Base-by-base conservation (phyloP, 495 filamentous ascomycete genomes). In the Bombardia bombarda region DNA sequence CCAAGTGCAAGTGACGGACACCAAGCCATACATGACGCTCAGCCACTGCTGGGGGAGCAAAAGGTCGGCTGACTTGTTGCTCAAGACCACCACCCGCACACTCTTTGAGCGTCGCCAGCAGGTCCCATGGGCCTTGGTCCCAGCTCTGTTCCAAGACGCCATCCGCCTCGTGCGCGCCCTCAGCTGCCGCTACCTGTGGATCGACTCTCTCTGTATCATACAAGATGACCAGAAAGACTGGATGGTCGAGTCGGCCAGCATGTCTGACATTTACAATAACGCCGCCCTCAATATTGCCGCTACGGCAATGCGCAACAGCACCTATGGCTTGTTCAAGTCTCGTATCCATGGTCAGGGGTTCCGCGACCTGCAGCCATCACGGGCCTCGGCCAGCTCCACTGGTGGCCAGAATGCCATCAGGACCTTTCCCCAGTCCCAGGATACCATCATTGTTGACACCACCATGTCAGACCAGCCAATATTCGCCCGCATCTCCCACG, bases 161-260 rank as follows among this genome's bases (percentile, higher is more conserved):
- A 38, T 54, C 20, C 21, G 10, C 2, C 16, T 51, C 8, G 45
- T 45, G 1, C 10, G 45, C 2, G 39, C 45, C 0, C 4, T 51
- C 9, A 40, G 45, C 6, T 40, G 22, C 23, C 45, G 45, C 7
- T 67, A 64, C 38, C 22, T 66, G 13, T 67, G 63, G 63, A 67
- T 67, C 40, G 63, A n/a, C n/a, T n/a, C n/a, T n/a, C n/a, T n/a
- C n/a, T n/a, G n/a, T n/a, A n/a, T n/a, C n/a, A n/a, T n/a, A 67
- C 53, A 66, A 21, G 65, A 60, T 18, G 63, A 64, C 40, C 40
- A 61, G 1, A 50, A 61, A 37, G 46, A 49, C 28, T 43, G 46
- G 46, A 43, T 43, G 32, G 40, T 39, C 7, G 40, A 49, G 13
- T 49, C 46, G 10, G 35, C 40, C 40, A 43, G 26, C 19, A 49